A percentile compares a stretch with the other conserved stretches of the same genome.
Conservation (phyloP, 148 eudicot species). For the Cornus suecica region DNA sequence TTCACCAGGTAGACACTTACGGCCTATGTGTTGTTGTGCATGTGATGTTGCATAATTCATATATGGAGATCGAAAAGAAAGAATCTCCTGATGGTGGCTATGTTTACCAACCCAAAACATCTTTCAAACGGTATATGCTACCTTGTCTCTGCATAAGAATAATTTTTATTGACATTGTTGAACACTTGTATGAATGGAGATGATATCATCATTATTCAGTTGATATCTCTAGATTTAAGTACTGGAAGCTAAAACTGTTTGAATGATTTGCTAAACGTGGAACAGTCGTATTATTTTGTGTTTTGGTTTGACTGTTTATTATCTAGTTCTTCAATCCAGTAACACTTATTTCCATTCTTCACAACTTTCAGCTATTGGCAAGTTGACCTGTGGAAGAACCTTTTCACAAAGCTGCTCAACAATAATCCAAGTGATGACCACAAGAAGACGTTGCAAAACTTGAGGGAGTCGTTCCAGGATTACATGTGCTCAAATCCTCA, state of each 20-base stretch:
- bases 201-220: neutral
- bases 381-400: constrained; percentile 59
- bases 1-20: constrained; percentile 68
- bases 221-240: neutral
- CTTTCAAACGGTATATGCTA: constrained; percentile 60
- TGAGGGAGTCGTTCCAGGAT: constrained; percentile 67
- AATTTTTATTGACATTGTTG: neutral
- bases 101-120: constrained; percentile 50
- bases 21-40: constrained; percentile 91
- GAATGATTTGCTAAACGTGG: neutral
- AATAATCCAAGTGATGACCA: constrained; percentile 52
- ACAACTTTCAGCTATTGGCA: constrained; percentile 70
- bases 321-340: neutral
- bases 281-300: neutral
- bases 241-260: neutral
- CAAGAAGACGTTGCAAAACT: constrained; percentile 34
- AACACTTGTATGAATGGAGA: neutral
- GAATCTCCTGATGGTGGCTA: constrained; percentile 48
- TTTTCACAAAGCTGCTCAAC: constrained; percentile 71
- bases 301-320: neutral
- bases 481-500: constrained; percentile 60
- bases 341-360: neutral
- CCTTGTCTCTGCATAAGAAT: neutral
- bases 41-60: constrained; percentile 83
- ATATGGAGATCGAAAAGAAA: constrained; percentile 76